phyloP scores from a whole-genome alignment of 768 basidiomycete genomes.

The Auriculariales sp. region DNA sequence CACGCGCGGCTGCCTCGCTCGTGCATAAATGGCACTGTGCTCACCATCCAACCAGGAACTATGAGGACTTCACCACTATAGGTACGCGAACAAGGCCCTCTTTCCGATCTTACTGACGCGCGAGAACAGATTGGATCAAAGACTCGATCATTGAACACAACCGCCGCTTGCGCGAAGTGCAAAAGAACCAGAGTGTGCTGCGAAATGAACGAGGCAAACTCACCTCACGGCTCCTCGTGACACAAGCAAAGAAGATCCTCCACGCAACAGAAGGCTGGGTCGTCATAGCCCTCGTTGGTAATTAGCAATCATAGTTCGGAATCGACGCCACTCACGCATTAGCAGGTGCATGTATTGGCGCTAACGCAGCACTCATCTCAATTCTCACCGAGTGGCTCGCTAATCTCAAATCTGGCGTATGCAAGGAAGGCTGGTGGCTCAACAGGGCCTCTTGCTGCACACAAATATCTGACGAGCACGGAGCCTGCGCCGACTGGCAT shows the following conservation, averaged over 20 bases:
- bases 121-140: conserved; percentile 78
- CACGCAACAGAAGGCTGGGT: conserved; percentile 84
- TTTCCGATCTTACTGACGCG: conserved; percentile 8
- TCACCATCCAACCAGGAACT: background rate
- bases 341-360: conserved; percentile 75
- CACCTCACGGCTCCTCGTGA: conserved; percentile 45
- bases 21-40: background rate
- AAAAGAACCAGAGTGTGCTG: conserved; percentile 25
- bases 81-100: conserved; percentile 32
- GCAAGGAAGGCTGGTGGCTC: conserved; percentile 94
- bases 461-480: conserved; percentile 71
- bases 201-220: conserved; percentile 36
- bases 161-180: conserved; percentile 51
- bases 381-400: conserved; percentile 96
- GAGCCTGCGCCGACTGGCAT: conserved; percentile 83
- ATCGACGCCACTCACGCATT: background rate
- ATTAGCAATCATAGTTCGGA: conserved; percentile 17
- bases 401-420: conserved; percentile 96
- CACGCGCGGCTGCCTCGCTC: background rate
- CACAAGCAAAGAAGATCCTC: conserved; percentile 40
- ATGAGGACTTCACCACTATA: conserved; percentile 69
- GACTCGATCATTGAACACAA: conserved; percentile 85
- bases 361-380: conserved; percentile 89
- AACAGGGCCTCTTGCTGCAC: conserved; percentile 98
- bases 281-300: conserved; percentile 79